Percentiles rank a stretch among this genome's conserved stretches.
Evolutionary conservation across 495 filamentous ascomycete genomes (phyloP).

Genomic region (Annulohypoxylon maeteangense): DNA sequence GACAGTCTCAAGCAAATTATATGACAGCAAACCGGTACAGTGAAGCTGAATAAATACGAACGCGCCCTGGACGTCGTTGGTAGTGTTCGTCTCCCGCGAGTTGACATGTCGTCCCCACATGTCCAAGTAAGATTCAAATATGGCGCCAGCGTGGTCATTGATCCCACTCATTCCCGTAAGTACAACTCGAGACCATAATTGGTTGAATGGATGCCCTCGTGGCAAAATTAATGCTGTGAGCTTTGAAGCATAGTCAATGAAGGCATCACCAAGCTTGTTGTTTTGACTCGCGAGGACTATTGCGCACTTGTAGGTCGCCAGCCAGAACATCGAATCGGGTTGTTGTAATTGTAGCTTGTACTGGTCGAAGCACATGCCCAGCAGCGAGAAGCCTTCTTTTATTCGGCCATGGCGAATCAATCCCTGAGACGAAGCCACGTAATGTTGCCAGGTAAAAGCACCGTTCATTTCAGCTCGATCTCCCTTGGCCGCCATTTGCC

Average conservation of each 20-base stretch:
- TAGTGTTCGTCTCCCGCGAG: constrained; percentile 30
- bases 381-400: constrained; percentile 36
- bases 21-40: constrained; percentile 41
- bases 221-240: constrained; percentile 36
- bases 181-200: constrained; percentile 44
- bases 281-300: constrained; percentile 39
- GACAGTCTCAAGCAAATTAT: constrained; percentile 32
- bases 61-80: constrained; percentile 39
- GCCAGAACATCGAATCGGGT: constrained; percentile 37
- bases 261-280: constrained; percentile 24
- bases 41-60: constrained; percentile 47
- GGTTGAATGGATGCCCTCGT: constrained; percentile 42
- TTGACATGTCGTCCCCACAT: constrained; percentile 41
- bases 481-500: constrained; percentile 39
- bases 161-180: constrained; percentile 40
- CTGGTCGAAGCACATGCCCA: constrained; percentile 35
- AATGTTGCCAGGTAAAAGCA: constrained; percentile 46
- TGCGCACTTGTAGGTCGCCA: constrained; percentile 37
- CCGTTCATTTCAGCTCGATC: constrained; percentile 39
- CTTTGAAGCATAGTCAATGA: constrained; percentile 39
- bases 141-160: constrained; percentile 36
- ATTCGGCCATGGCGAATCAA: constrained; percentile 38
- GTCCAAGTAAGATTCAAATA: constrained; percentile 46
- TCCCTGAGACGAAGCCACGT: constrained; percentile 44
- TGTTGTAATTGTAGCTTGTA: constrained; percentile 29